phyloP scores from a whole-genome alignment of 495 filamentous ascomycete genomes.

The Rostrohypoxylon terebratum region DNA sequence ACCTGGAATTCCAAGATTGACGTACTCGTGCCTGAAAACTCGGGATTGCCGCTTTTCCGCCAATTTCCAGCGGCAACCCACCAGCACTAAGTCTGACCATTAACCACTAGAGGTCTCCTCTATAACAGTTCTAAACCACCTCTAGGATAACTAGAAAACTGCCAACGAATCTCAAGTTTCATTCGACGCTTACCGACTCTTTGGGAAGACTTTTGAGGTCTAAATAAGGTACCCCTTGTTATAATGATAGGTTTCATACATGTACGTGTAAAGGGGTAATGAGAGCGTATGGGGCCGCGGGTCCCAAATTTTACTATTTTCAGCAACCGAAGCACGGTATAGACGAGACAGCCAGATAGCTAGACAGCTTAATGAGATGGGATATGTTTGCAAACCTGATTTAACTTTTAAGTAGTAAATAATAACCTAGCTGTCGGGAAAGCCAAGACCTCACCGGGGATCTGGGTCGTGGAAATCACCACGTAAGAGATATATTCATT shows the following conservation, averaged over 20 bases:
- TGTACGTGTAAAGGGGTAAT: neutral
- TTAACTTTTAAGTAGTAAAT: no score
- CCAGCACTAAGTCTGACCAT: neutral
- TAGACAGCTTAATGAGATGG: neutral
- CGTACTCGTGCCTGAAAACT: neutral
- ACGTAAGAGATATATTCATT: constrained; percentile 4
- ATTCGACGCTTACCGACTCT: neutral
- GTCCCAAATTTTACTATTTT: constrained; percentile 2
- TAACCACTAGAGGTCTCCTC: neutral
- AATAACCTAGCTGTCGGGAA: neutral
- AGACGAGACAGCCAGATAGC: no score
- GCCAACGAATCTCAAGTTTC: neutral
- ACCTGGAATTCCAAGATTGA: neutral
- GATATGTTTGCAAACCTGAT: constrained; percentile 3
- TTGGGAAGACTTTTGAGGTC: neutral
- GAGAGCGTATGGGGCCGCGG: neutral
- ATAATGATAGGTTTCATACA: neutral
- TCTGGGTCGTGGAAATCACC: constrained; percentile 2
- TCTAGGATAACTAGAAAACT: neutral
- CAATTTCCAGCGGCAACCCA: neutral
- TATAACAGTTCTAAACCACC: no score
- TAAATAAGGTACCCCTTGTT: neutral
- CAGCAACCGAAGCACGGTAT: neutral
- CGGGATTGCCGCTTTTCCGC: neutral
- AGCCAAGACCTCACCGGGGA: constrained; percentile 2